These are phyloP conservation scores for Syzygium aqueum DNA, from an alignment of 345 rosid genomes.

Conservation along the genomic window DNA sequence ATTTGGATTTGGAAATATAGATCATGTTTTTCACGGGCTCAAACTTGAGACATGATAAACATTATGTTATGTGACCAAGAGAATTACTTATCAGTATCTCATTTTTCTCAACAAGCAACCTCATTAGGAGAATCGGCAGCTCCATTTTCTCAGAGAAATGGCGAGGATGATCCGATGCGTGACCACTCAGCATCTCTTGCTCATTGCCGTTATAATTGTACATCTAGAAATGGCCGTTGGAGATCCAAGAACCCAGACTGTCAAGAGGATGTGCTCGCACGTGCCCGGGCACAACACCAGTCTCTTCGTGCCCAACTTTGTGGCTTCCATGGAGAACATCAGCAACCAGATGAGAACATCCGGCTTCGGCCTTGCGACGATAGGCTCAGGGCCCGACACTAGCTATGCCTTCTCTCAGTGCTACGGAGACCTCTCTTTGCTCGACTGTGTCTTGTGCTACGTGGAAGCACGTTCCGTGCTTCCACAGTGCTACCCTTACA, in stretches of 20 bases:
- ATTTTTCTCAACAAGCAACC: background rate
- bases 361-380: slow-evolving; percentile 53
- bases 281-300: slow-evolving; percentile 49
- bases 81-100: background rate
- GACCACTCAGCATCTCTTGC: background rate
- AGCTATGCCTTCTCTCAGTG: slow-evolving; percentile 83
- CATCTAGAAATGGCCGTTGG: slow-evolving; percentile 16
- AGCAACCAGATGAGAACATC: slow-evolving; percentile 44
- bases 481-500: slow-evolving; percentile 80
- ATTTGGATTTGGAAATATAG: no score
- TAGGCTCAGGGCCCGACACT: slow-evolving; percentile 63
- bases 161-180: background rate
- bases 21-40: background rate
- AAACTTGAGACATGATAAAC: background rate
- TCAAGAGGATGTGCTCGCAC: slow-evolving; percentile 29
- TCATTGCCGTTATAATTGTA: slow-evolving; percentile 5
- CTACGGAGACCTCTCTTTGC: slow-evolving; percentile 69
- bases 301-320: slow-evolving; percentile 64
- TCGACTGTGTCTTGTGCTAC: slow-evolving; percentile 82
- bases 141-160: slow-evolving; percentile 8
- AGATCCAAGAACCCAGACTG: slow-evolving; percentile 52
- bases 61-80: background rate
- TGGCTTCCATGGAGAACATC: slow-evolving; percentile 73
- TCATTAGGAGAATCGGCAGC: background rate
- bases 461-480: slow-evolving; percentile 83